Percentiles rank a stretch among this genome's conserved stretches.
phyloP scores from a whole-genome alignment of 169 alveolate species.

The Cryptosporidium tyzzeri region DNA sequence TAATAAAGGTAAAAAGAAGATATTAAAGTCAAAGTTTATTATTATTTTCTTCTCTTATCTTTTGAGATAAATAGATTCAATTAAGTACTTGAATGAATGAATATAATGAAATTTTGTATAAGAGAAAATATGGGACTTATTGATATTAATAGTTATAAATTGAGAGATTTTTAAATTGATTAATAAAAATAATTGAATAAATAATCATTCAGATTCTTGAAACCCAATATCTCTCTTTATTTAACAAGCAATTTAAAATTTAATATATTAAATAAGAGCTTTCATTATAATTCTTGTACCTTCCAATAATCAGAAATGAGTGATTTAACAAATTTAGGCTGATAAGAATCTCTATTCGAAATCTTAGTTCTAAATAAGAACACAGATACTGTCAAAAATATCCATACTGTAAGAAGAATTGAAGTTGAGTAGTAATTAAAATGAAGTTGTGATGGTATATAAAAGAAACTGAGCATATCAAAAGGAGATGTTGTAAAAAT shows the following conservation, averaged over 20 bases:
- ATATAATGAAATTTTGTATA: too few species aligned
- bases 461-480: constrained; percentile 56
- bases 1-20: too few species aligned
- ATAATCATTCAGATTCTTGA: background rate
- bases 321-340: constrained; percentile 60
- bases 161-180: background rate
- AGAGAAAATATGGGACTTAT: background rate
- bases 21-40: background rate
- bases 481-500: constrained; percentile 70
- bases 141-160: too few species aligned
- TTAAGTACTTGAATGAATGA: too few species aligned
- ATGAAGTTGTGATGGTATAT: constrained; percentile 69
- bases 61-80: background rate
- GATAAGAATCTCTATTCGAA: constrained; percentile 47
- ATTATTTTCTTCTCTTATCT: background rate
- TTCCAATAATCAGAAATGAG: constrained; percentile 60
- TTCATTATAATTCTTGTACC: constrained; percentile 32
- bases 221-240: background rate
- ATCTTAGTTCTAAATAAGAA: constrained; percentile 61
- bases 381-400: constrained; percentile 4
- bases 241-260: background rate
- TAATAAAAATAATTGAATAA: background rate
- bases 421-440: constrained; percentile 50
- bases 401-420: constrained; percentile 26
- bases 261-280: background rate